These are phyloP conservation scores for Bothriochloa decipiens DNA, from an alignment of 176 grass and related monocot species.

Conservation along the genomic window DNA sequence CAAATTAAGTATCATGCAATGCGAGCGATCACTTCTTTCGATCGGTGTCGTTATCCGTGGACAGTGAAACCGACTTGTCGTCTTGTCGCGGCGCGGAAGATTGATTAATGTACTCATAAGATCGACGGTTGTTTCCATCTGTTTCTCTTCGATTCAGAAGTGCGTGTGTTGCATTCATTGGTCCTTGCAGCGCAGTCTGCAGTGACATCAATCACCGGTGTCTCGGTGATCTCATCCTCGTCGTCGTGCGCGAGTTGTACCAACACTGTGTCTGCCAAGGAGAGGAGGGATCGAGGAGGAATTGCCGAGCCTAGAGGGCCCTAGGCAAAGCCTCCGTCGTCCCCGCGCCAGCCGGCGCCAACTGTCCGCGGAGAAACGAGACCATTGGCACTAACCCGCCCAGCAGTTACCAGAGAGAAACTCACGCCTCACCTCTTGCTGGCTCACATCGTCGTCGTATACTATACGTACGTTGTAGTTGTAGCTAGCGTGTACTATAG, in stretches of 20 bases:
- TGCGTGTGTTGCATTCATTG: neutral
- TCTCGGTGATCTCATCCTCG: neutral
- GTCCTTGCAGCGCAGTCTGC: neutral
- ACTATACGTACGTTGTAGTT: too few species aligned
- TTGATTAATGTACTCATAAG: neutral
- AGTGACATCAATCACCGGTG: constrained; percentile 7
- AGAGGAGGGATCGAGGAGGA: too few species aligned
- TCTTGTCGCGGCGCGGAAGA: neutral
- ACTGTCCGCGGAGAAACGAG: too few species aligned
- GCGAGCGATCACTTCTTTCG: neutral
- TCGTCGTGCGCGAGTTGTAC: too few species aligned
- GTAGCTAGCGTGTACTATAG: too few species aligned
- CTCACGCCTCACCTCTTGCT: too few species aligned
- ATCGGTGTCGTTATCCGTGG: neutral
- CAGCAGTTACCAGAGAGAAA: neutral
- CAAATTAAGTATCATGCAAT: neutral
- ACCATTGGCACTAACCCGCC: neutral
- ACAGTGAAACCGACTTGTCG: constrained; percentile 1
- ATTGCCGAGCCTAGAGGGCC: too few species aligned
- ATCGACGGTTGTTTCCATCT: neutral
- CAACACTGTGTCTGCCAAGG: too few species aligned
- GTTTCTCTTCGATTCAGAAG: neutral
- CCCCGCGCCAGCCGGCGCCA: too few species aligned
- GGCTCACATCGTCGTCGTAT: too few species aligned
- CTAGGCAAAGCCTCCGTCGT: too few species aligned